These are phyloP conservation scores for Metschnikowia gelsemii DNA, from an alignment of 805 yeast genomes.

Conservation along the genomic window DNA sequence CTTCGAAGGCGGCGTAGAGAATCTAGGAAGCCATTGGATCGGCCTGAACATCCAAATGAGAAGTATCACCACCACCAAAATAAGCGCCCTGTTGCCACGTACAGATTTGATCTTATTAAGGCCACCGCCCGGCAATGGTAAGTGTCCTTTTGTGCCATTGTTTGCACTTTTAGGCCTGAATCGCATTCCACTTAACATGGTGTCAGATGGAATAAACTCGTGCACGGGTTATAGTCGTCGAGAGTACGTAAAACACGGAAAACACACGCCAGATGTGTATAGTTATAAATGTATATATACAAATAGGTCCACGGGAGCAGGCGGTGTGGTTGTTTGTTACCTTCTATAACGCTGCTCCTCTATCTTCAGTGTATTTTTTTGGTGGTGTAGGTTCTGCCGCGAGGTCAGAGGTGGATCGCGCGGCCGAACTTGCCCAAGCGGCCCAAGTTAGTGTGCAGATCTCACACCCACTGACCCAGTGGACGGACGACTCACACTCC, in stretches of 20 bases:
- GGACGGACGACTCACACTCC: no score
- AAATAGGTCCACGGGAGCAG: no score
- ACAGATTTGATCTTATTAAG: slow-evolving; percentile 8
- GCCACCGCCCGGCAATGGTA: slow-evolving; percentile 15
- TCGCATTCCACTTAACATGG: slow-evolving; percentile 15
- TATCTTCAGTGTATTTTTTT: neutral
- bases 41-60: slow-evolving; percentile 18
- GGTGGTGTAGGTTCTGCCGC: neutral
- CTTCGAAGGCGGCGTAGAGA: slow-evolving; percentile 2
- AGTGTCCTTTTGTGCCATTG: slow-evolving; percentile 10
- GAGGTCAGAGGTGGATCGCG: no score
- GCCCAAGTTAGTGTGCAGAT: no score
- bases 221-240: neutral
- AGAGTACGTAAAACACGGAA: no score
- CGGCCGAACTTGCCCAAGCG: no score
- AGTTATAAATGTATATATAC: no score
- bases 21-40: neutral
- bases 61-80: slow-evolving; percentile 8
- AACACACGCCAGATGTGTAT: no score
- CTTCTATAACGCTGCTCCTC: neutral
- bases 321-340: no score
- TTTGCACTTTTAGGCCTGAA: slow-evolving; percentile 18
- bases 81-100: slow-evolving; percentile 10
- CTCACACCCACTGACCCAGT: no score
- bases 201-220: neutral